Evolutionary conservation across 805 yeast species (phyloP), one percentile per base, ranked within the genome.

Genomic region (Candida khao-thaluensis): DNA sequence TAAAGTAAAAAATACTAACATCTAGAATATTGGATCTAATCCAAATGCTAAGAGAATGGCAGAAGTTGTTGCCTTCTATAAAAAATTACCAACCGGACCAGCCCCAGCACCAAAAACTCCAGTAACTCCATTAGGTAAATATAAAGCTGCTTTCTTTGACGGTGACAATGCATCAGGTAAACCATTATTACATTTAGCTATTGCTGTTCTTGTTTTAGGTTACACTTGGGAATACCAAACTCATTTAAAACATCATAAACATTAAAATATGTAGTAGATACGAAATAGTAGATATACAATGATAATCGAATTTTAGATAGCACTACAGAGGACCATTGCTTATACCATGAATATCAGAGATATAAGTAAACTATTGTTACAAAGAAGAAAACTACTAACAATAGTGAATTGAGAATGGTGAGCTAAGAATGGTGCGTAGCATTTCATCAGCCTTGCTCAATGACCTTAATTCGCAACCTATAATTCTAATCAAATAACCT

Each of bases 1-100:
- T 7, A 6, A 20, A 28, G 27, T 5, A 24, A 5, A 8, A 24
- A 8, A 16, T 51, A 47, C 49, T 45, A 46, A 66, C 72, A 37
- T 42, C 18, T 63, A 82, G 84, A 90, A 88, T 84, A 75, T 93
- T 53, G 95, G 96, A 44, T 78, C 95, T 46, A 88, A 89, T 72
- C 96, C 97, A 59, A 85, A 91, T 57, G 98, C 98, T 56, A 87
- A 88, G 79, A 87, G 95, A 74, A 87, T 93, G 83, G 83, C 87
- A 52, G 85, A 86, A 66, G 95, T 91, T 57, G 97, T 91, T 57
- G 76, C 86, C 50, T 90, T 93, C 80, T 91, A 91, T 85, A 86
- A 91, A 74, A 82, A 88, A 54, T 80, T 91, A 57, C 99, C 99
- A 62, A 90, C 88, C 64, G 98, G 98, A 39, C 72, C 83, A 44